phyloP scores from a whole-genome alignment of 805 yeast species.

The Myxozyma monticola region DNA sequence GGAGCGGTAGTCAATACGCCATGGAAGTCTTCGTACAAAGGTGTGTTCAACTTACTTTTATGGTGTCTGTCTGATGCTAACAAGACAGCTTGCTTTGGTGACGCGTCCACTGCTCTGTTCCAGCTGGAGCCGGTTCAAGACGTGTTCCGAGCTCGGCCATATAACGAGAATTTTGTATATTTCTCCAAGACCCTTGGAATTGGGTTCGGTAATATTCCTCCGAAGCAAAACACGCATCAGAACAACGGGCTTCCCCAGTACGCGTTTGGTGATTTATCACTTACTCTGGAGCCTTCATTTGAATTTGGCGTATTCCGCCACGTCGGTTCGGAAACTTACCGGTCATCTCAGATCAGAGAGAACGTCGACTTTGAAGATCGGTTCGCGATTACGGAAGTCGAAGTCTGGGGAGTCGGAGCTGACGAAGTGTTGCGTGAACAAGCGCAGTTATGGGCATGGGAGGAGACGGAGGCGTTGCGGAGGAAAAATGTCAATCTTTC shows the following conservation, averaged over 20 bases:
- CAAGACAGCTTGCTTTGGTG: slow-evolving; percentile 71
- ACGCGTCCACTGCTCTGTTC: slow-evolving; percentile 54
- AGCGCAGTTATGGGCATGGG: slow-evolving; percentile 84
- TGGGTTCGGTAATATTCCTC: slow-evolving; percentile 76
- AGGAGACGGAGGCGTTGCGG: slow-evolving; percentile 77
- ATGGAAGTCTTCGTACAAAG: slow-evolving; percentile 72
- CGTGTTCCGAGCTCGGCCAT: slow-evolving; percentile 46
- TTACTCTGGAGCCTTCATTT: slow-evolving; percentile 72
- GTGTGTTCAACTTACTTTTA: background rate
- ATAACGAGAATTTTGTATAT: slow-evolving; percentile 50
- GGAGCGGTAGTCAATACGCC: slow-evolving; percentile 69
- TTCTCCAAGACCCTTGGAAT: slow-evolving; percentile 78
- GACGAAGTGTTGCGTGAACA: slow-evolving; percentile 76
- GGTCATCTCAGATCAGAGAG: slow-evolving; percentile 41
- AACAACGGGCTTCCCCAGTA: slow-evolving; percentile 39
- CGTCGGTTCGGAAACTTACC: slow-evolving; percentile 47
- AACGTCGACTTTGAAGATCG: slow-evolving; percentile 61
- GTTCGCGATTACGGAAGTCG: slow-evolving; percentile 70
- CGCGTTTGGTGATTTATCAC: slow-evolving; percentile 71
- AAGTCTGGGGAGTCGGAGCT: slow-evolving; percentile 91
- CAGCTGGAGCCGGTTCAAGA: slow-evolving; percentile 69
- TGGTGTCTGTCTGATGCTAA: background rate
- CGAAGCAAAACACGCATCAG: slow-evolving; percentile 38
- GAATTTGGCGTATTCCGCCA: slow-evolving; percentile 83
- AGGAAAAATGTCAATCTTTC: slow-evolving; percentile 68